Base-by-base conservation (phyloP, 805 yeast species). In the Sungouiella thailandica region DNA sequence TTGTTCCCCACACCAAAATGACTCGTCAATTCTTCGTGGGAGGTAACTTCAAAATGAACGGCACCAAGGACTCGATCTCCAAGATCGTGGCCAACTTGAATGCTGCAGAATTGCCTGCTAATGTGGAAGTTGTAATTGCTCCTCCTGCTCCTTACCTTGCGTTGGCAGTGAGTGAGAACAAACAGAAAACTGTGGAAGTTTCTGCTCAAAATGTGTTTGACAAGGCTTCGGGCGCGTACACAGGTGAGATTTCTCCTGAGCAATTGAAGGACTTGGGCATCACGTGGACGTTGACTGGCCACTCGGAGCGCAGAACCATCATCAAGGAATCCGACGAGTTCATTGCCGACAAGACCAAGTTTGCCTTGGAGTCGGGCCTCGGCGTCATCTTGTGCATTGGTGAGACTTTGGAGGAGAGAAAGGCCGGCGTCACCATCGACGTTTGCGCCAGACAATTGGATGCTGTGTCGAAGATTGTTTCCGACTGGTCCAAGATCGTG, bases 21-120 rank as follows among this genome's bases (percentile, higher is more conserved):
- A 80, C 95, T 62, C 84, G 95, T 70, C 77, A 74, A 67, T 93
- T 90, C 73, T 89, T 93, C 67, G 96, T 93, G 60, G 98, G 98
- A 55, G 98, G 98, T 59, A 93, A 93, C 88, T 90, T 93, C 79
- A 93, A 93, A 71, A 82, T 93, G 86, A 93, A 93, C 78, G 98
- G 98, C 62, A 71, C 95, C 60, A 81, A 80, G 69, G 77, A 75
- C 54, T 83, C 93, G 53, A 84, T 93, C 65, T 76, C 78, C 63
- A 68, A 77, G 51, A 89, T 93, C 59, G 82, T 90, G 44, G 89
- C 79, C 47, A 72, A 79, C 70, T 77, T 93, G 60, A 90, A 90
- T 76, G 60, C 67, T 35, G 83, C 94, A 47, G 71, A 76, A 32
- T 70, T 93, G 50, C 84, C 94, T 47, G 55, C 74, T 34, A 70